A percentile compares a stretch with the other conserved stretches of the same genome.
These are phyloP conservation scores for Brassica carinata DNA, from an alignment of 345 rosid species.

Conservation along the genomic window DNA sequence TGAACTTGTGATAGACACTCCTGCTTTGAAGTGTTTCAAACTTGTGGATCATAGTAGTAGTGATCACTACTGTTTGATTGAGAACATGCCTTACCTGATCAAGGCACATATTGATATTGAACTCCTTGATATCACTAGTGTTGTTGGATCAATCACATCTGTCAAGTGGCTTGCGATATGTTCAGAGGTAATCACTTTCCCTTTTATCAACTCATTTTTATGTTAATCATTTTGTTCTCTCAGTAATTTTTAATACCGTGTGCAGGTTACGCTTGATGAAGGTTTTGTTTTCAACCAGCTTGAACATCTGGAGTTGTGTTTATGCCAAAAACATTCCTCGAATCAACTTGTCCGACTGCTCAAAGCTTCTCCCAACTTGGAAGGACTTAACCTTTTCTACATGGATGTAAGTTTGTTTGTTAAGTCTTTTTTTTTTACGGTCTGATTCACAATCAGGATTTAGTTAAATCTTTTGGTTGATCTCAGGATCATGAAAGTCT, in stretches of 20 bases:
- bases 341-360: constrained; percentile 5
- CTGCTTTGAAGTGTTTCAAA: not conserved
- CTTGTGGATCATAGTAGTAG: not conserved
- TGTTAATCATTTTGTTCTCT: not conserved
- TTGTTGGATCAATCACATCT: not conserved
- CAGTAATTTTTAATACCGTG: not conserved
- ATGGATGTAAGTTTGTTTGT: not conserved
- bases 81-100: not conserved
- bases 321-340: not conserved
- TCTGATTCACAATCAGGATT: not conserved
- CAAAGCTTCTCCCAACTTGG: not conserved
- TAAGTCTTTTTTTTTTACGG: too few relatives aligned
- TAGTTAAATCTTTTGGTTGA: not conserved
- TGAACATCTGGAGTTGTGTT: not conserved
- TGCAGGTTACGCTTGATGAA: not conserved
- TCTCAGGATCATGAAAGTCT: not conserved
- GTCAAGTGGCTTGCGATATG: not conserved
- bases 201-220: not conserved
- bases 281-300: constrained; percentile 16
- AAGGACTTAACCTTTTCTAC: not conserved
- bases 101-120: not conserved
- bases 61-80: not conserved
- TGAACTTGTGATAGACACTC: not conserved
- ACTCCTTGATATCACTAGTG: not conserved
- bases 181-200: not conserved